phyloP scores from a whole-genome alignment of 2,329 filamentous ascomycete genomes.

The Colletotrichum trifolii region DNA sequence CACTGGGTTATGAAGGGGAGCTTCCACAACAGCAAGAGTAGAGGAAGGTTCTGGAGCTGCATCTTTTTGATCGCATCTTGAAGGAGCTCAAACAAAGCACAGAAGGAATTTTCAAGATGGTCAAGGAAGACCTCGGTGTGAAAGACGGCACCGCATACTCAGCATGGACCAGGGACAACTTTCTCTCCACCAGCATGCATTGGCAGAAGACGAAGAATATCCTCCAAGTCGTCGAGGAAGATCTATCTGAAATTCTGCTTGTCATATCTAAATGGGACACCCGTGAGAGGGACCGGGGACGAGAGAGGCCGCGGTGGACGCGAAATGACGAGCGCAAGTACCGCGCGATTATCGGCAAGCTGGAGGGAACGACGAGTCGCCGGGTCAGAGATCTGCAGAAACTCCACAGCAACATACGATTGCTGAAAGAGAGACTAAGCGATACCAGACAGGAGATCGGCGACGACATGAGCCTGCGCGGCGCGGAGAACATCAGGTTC shows the following conservation, averaged over 20 bases:
- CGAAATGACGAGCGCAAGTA: conserved; percentile 46
- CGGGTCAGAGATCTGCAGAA: background rate
- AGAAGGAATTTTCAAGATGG: background rate
- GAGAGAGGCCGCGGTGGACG: conserved; percentile 46
- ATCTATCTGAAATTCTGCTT: background rate
- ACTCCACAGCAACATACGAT: background rate
- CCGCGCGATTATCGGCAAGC: conserved; percentile 14
- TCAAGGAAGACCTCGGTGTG: background rate
- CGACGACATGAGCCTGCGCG: conserved; percentile 29
- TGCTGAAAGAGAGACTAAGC: background rate
- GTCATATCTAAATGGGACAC: conserved; percentile 38
- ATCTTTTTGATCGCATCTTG: background rate
- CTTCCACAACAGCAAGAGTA: background rate
- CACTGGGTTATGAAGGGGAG: too few relatives aligned
- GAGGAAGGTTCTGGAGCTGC: background rate
- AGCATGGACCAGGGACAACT: background rate
- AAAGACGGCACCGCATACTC: background rate
- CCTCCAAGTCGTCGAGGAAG: background rate
- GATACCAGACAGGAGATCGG: conserved; percentile 13
- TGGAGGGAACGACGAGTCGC: conserved; percentile 3
- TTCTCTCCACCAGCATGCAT: background rate
- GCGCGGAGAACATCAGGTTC: conserved; percentile 43
- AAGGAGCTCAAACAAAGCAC: background rate
- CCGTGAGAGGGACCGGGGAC: conserved; percentile 41
- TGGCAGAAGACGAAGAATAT: background rate